These are phyloP conservation scores for Iodosphaeria phyllophila DNA, from an alignment of 2,329 filamentous ascomycete genomes.

Conservation along the genomic window DNA sequence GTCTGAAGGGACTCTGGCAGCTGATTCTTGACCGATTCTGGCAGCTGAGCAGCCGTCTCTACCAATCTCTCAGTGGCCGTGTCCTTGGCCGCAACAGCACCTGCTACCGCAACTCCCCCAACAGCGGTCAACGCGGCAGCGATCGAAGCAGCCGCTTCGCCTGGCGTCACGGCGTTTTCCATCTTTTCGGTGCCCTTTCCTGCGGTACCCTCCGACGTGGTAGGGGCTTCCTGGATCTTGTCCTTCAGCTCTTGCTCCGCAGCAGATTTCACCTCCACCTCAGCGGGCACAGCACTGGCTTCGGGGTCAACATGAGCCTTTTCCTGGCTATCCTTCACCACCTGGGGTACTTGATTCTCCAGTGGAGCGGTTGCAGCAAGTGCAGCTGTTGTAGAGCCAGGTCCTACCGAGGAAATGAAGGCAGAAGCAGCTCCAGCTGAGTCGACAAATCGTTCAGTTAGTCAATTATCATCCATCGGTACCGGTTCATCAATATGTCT, in stretches of 20 bases:
- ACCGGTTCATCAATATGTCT: slow-evolving; percentile 1
- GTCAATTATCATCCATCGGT: slow-evolving; percentile 1
- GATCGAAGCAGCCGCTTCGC: slow-evolving; percentile 21
- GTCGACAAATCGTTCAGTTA: slow-evolving; percentile 2
- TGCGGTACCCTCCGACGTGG: slow-evolving; percentile 35
- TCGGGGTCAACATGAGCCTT: slow-evolving; percentile 46
- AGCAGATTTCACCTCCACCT: slow-evolving; percentile 51
- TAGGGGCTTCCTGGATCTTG: slow-evolving; percentile 41
- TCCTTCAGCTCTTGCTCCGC: slow-evolving; percentile 53
- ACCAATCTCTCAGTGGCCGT: slow-evolving; percentile 17
- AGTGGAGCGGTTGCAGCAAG: slow-evolving; percentile 23
- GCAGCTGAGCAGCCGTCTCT: slow-evolving; percentile 24
- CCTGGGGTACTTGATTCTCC: slow-evolving; percentile 30
- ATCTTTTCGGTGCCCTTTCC: slow-evolving; percentile 33
- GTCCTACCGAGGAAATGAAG: slow-evolving; percentile 19
- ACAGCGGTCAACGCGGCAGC: slow-evolving; percentile 23
- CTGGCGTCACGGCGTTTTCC: slow-evolving; percentile 22
- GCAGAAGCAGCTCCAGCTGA: slow-evolving; percentile 7
- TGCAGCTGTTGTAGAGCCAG: slow-evolving; percentile 21
- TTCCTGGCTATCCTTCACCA: slow-evolving; percentile 55
- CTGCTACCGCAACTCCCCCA: slow-evolving; percentile 15
- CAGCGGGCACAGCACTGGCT: slow-evolving; percentile 43
- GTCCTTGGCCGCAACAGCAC: slow-evolving; percentile 20
- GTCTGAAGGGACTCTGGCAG: slow-evolving; percentile 30
- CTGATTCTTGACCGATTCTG: slow-evolving; percentile 31